Evolutionary conservation across 331 rosid genomes (phyloP).

Genomic region (Quercus tomentella): DNA sequence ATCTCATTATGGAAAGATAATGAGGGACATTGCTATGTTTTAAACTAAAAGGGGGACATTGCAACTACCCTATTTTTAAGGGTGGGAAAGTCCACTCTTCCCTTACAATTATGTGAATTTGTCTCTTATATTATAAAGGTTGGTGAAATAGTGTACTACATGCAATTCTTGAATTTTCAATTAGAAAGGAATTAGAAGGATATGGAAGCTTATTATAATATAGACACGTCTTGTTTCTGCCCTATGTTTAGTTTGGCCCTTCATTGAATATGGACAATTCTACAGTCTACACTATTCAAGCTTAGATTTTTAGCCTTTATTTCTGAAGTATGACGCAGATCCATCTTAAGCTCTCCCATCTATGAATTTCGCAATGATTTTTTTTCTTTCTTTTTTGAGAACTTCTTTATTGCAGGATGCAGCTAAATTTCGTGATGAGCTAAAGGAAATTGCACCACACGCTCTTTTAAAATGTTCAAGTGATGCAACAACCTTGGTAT

Average conservation of each 20-base stretch:
- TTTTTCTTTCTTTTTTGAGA: not conserved
- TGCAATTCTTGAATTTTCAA: not conserved
- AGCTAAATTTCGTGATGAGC: conserved; percentile 77
- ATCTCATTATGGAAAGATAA: too few relatives aligned
- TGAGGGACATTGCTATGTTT: too few relatives aligned
- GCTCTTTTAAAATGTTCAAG: conserved; percentile 83
- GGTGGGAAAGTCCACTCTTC: too few relatives aligned
- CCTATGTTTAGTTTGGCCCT: not conserved
- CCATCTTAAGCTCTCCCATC: not conserved
- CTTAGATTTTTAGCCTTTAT: not conserved
- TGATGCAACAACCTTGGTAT: conserved; percentile 88
- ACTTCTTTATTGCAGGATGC: conserved; percentile 58
- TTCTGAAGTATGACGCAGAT: not conserved
- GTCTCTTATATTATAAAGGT: not conserved
- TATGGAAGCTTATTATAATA: not conserved
- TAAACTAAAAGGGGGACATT: too few relatives aligned
- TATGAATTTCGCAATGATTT: not conserved
- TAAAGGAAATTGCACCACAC: conserved; percentile 72
- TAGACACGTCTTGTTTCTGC: not conserved
- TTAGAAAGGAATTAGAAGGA: not conserved
- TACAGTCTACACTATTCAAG: not conserved
- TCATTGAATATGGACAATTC: not conserved
- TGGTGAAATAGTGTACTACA: not conserved
- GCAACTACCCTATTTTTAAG: too few relatives aligned
- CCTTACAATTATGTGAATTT: not conserved